Conservation (phyloP, 768 basidiomycete species). For the Macrolepiota dolichaula region DNA sequence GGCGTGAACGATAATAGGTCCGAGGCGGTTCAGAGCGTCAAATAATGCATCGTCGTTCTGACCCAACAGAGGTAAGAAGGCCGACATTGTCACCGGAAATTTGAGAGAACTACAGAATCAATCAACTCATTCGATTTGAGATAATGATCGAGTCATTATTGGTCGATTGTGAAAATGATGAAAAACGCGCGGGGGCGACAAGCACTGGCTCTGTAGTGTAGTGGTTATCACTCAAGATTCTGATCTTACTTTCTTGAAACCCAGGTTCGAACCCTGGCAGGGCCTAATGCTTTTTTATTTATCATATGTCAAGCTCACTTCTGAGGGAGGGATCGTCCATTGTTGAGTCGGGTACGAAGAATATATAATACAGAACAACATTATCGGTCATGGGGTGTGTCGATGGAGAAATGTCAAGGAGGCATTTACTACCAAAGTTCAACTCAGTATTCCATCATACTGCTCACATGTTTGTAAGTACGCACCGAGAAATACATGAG, state of each 20-base stretch:
- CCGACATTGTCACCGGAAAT: constrained; percentile 31
- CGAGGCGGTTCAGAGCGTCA: constrained; percentile 65
- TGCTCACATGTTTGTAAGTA: background rate
- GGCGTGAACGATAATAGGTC: constrained; percentile 63
- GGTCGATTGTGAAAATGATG: constrained; percentile 6
- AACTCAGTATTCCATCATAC: background rate
- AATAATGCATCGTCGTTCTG: constrained; percentile 45
- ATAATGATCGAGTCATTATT: constrained; percentile 13
- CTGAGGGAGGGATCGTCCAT: no score
- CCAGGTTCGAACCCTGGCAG: constrained; percentile 35
- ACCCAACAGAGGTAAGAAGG: constrained; percentile 63
- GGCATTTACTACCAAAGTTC: background rate
- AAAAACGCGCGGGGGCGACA: no score
- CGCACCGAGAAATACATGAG: constrained; percentile 41
- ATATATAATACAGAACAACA: background rate
- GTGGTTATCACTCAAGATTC: constrained; percentile 36
- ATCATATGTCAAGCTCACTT: no score
- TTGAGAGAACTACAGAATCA: background rate
- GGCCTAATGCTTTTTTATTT: constrained; percentile 23
- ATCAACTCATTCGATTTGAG: background rate
- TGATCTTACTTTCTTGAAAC: constrained; percentile 32
- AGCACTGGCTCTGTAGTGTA: constrained; percentile 28
- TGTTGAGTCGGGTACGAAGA: no score
- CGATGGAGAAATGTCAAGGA: background rate
- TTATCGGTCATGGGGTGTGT: background rate